These are phyloP conservation scores for Candida labiduridarum DNA, from an alignment of 1,139 yeast species.

Conservation along the genomic window DNA sequence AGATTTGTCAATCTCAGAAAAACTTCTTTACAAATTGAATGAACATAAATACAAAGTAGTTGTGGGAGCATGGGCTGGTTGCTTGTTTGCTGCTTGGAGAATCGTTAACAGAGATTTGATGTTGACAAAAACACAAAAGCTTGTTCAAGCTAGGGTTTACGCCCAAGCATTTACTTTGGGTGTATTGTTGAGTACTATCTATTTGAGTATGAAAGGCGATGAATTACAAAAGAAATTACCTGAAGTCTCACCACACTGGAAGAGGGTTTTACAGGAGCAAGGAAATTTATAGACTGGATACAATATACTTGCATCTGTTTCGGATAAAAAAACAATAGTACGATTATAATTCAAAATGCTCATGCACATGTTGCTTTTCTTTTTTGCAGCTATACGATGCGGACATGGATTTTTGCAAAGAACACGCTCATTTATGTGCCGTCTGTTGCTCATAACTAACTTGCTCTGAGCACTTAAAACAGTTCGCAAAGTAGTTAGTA, in stretches of 20 bases:
- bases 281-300: slow-evolving; percentile 5
- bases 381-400: slow-evolving; percentile 2
- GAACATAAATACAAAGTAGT: slow-evolving; percentile 73
- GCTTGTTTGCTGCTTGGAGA: slow-evolving; percentile 80
- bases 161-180: slow-evolving; percentile 81
- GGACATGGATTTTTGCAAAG: neutral
- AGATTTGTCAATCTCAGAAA: slow-evolving; percentile 41
- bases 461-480: too few relatives aligned
- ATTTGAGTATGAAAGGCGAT: slow-evolving; percentile 60
- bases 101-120: slow-evolving; percentile 70
- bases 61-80: slow-evolving; percentile 83
- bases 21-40: slow-evolving; percentile 42
- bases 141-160: slow-evolving; percentile 90
- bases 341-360: neutral
- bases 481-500: too few relatives aligned
- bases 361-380: neutral
- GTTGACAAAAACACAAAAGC: slow-evolving; percentile 77
- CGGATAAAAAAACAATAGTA: neutral
- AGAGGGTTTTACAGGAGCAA: slow-evolving; percentile 24
- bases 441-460: neutral
- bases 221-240: slow-evolving; percentile 34
- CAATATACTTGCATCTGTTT: too few relatives aligned
- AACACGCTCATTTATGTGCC: neutral
- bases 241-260: slow-evolving; percentile 41
- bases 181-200: slow-evolving; percentile 61